Conservation (phyloP, 768 basidiomycete species). For the Trametopsis cervina region DNA sequence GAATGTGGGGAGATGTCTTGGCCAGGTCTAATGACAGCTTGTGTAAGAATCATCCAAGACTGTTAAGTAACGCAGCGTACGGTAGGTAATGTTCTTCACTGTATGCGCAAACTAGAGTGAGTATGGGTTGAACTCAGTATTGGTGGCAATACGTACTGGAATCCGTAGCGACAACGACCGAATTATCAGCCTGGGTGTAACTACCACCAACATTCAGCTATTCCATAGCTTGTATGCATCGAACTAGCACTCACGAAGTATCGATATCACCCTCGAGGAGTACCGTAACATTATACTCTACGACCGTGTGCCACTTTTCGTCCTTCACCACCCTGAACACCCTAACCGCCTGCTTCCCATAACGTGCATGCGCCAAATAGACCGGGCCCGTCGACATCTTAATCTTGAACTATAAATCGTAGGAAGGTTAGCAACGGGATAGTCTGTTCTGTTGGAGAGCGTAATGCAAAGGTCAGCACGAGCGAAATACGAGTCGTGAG, state of each 20-base stretch:
- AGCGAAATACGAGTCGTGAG: too few relatives aligned
- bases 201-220: slow-evolving; percentile 28
- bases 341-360: slow-evolving; percentile 87
- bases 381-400: slow-evolving; percentile 4
- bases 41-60: not conserved
- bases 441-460: too few relatives aligned
- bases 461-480: too few relatives aligned
- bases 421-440: not conserved
- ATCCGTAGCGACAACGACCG: slow-evolving; percentile 85
- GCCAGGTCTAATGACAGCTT: slow-evolving; percentile 55
- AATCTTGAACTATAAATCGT: not conserved
- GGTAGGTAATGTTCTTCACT: slow-evolving; percentile 36
- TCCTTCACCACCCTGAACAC: slow-evolving; percentile 81
- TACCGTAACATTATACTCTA: slow-evolving; percentile 78
- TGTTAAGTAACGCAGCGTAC: slow-evolving; percentile 16
- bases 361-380: slow-evolving; percentile 47
- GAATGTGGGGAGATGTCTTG: slow-evolving; percentile 83
- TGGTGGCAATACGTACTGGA: slow-evolving; percentile 49
- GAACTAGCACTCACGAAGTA: slow-evolving; percentile 40
- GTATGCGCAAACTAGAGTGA: not conserved
- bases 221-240: not conserved
- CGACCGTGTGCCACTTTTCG: slow-evolving; percentile 59
- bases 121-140: not conserved
- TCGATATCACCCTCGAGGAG: slow-evolving; percentile 82
- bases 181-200: slow-evolving; percentile 87